These are phyloP conservation scores for Diaporthe australafricana DNA, from an alignment of 2,329 filamentous ascomycete genomes.

Conservation along the genomic window DNA sequence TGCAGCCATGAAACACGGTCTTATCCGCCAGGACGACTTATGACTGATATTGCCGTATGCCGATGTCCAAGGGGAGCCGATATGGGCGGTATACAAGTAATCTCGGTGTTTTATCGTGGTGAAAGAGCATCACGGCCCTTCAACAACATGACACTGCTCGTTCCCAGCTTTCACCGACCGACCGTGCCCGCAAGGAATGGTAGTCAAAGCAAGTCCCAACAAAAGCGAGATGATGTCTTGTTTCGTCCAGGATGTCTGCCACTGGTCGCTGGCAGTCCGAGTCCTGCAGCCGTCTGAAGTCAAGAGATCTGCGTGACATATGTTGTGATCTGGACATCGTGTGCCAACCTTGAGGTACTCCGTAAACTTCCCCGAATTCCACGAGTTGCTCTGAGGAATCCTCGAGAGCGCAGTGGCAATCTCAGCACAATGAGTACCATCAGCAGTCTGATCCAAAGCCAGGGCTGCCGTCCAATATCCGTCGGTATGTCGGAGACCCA, in stretches of 20 bases:
- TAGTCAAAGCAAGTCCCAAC: not conserved
- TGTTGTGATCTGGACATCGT: not conserved
- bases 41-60: slow-evolving; percentile 5
- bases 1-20: slow-evolving; percentile 22
- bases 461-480: not conserved
- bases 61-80: not conserved
- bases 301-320: not conserved
- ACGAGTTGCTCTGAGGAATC: not conserved
- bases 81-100: not conserved
- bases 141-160: not conserved
- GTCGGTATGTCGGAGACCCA: not conserved
- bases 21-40: slow-evolving; percentile 9
- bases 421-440: not conserved
- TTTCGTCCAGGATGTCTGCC: not conserved
- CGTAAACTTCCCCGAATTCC: not conserved
- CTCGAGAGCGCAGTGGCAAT: not conserved
- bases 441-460: not conserved
- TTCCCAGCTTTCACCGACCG: not conserved
- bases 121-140: not conserved
- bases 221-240: not conserved
- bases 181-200: not conserved
- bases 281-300: not conserved
- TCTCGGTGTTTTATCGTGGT: not conserved
- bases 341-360: not conserved
- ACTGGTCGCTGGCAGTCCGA: not conserved